Evolutionary conservation across 192 early-diverging fungal genomes (phyloP).

Genomic region (Coemansia sp.): DNA sequence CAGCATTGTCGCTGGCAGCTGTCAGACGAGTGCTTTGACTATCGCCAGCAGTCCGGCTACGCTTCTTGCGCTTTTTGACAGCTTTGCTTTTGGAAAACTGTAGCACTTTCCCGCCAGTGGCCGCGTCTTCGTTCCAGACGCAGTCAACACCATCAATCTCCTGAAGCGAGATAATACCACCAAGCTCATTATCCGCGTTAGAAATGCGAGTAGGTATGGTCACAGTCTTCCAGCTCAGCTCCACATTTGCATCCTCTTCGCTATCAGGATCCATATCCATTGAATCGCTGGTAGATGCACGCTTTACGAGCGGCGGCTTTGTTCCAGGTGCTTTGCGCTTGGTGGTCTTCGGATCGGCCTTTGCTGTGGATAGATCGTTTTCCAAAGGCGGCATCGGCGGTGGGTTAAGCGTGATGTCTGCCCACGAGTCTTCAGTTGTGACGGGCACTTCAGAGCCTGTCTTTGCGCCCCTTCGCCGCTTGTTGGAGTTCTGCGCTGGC

Average conservation of each 20-base stretch:
- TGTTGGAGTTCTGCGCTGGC: background rate
- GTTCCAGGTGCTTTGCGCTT: slow-evolving; percentile 9
- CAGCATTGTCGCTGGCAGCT: slow-evolving; percentile 1
- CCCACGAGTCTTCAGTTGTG: slow-evolving; percentile 30
- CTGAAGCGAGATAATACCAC: slow-evolving; percentile 84
- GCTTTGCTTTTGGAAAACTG: slow-evolving; percentile 58
- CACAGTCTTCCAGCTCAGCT: slow-evolving; percentile 65
- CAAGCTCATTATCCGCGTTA: slow-evolving; percentile 64
- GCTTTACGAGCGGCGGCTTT: background rate
- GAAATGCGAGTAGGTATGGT: slow-evolving; percentile 48
- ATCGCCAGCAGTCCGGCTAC: background rate
- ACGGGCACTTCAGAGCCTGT: background rate
- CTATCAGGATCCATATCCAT: slow-evolving; percentile 16
- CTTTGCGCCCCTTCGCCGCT: background rate
- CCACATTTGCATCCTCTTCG: slow-evolving; percentile 2
- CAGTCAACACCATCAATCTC: slow-evolving; percentile 85
- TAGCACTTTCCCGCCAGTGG: slow-evolving; percentile 62
- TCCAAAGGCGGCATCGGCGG: slow-evolving; percentile 42
- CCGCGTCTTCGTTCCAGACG: slow-evolving; percentile 62
- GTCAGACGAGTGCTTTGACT: background rate
- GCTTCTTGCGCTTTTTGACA: slow-evolving; percentile 23
- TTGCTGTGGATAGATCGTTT: background rate
- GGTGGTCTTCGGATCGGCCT: background rate
- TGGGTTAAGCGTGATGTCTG: slow-evolving; percentile 34
- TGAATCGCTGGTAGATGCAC: background rate